These are phyloP conservation scores for Solanum clarkiae DNA, from an alignment of 257 asterid genomes.

Conservation along the genomic window DNA sequence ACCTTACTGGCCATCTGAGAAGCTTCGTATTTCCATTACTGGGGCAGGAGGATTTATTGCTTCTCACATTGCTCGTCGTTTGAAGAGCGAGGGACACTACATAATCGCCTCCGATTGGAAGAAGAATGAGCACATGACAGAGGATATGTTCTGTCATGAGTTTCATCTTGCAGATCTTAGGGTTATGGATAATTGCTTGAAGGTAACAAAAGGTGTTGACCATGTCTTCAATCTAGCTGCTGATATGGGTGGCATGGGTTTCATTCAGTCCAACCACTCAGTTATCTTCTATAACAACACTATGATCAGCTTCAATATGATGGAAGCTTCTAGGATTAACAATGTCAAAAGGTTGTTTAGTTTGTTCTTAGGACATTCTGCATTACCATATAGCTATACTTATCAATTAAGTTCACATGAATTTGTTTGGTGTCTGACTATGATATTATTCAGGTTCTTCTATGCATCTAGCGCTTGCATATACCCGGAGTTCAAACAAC, in stretches of 20 bases:
- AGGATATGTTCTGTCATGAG: constrained; percentile 90
- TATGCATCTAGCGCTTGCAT: constrained; percentile 95
- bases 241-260: constrained; percentile 97
- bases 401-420: not conserved
- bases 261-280: constrained; percentile 90
- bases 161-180: constrained; percentile 87
- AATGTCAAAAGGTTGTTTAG: constrained; percentile 53
- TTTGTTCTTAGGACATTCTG: not conserved
- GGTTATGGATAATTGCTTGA: constrained; percentile 88
- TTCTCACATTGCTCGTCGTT: constrained; percentile 82
- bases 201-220: constrained; percentile 60
- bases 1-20: constrained; percentile 75
- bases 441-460: constrained; percentile 47
- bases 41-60: constrained; percentile 95
- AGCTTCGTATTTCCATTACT: constrained; percentile 68
- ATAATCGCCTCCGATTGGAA: constrained; percentile 92
- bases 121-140: constrained; percentile 88
- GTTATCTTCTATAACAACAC: constrained; percentile 90
- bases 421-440: not conserved
- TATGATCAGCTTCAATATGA: constrained; percentile 91
- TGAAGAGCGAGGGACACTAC: constrained; percentile 86
- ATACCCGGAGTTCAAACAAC: constrained; percentile 87
- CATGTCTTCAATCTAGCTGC: constrained; percentile 93
- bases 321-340: constrained; percentile 77
- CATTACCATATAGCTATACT: not conserved